These are phyloP conservation scores for Pyrenochaeta sp. DNA, from an alignment of 2,329 filamentous ascomycete genomes.

Conservation along the genomic window DNA sequence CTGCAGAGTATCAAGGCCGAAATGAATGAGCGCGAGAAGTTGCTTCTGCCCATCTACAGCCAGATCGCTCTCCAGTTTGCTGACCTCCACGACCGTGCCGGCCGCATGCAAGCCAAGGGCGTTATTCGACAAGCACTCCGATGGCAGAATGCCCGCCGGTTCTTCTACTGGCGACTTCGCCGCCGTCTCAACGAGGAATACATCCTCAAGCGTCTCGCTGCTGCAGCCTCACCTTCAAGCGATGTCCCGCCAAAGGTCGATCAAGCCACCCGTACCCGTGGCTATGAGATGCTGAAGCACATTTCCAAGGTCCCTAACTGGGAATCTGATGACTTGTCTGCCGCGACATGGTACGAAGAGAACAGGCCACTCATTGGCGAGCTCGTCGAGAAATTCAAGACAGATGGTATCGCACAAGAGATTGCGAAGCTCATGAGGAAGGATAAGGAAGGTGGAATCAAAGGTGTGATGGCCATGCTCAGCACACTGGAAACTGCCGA, in stretches of 20 bases:
- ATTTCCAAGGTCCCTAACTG: constrained; percentile 85
- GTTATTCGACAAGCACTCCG: constrained; percentile 83
- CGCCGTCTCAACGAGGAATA: constrained; percentile 97
- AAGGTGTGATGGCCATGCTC: constrained; percentile 85
- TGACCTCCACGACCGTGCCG: constrained; percentile 94
- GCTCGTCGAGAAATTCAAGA: constrained; percentile 86
- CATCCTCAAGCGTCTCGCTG: constrained; percentile 86
- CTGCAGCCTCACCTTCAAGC: constrained; percentile 52
- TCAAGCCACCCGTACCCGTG: constrained; percentile 65
- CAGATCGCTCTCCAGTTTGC: constrained; percentile 98
- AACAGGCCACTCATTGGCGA: constrained; percentile 83
- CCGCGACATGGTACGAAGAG: constrained; percentile 95
- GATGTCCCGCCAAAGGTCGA: constrained; percentile 47
- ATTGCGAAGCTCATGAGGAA: constrained; percentile 73
- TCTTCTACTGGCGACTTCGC: constrained; percentile 99
- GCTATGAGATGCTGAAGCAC: constrained; percentile 79
- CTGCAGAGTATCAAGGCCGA: constrained; percentile 80
- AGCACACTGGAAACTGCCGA: constrained; percentile 88
- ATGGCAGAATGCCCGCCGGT: constrained; percentile 90
- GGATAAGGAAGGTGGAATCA: constrained; percentile 75
- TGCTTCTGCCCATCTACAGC: constrained; percentile 88
- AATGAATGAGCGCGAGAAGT: constrained; percentile 85
- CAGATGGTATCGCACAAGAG: constrained; percentile 74
- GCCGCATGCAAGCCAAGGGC: constrained; percentile 98
- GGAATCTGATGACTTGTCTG: constrained; percentile 79